These are phyloP conservation scores for Chenopodium album DNA, from an alignment of 148 eudicot species.

Conservation along the genomic window DNA sequence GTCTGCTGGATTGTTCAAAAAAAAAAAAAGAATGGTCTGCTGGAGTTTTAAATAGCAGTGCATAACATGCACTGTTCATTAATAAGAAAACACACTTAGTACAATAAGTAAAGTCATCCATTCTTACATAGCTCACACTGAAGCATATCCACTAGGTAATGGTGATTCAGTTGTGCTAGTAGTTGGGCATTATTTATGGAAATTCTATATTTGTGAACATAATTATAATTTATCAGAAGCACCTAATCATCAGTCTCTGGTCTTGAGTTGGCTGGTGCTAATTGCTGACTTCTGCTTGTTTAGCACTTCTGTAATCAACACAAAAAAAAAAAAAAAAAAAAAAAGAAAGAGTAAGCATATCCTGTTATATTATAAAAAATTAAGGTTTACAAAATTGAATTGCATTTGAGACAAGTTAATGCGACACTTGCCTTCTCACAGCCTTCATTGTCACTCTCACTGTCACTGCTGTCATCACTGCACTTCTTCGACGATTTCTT, in stretches of 20 bases:
- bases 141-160: too few species aligned
- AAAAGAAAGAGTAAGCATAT: not conserved
- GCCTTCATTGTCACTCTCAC: conserved; percentile 28
- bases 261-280: not conserved
- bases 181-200: conserved; percentile 13
- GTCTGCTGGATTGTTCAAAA: too few species aligned
- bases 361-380: not conserved
- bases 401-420: not conserved
- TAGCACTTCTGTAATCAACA: conserved; percentile 20
- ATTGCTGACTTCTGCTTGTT: not conserved
- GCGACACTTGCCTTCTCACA: conserved; percentile 9
- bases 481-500: conserved; percentile 28
- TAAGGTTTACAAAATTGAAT: not conserved
- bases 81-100: not conserved
- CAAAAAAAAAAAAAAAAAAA: too few species aligned
- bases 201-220: not conserved
- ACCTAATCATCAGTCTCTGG: not conserved
- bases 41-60: not conserved
- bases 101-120: not conserved
- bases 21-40: not conserved
- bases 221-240: not conserved
- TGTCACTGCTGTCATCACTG: conserved; percentile 18
- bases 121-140: too few species aligned
- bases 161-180: conserved; percentile 1
- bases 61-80: not conserved